These are phyloP conservation scores for Crithidia brevicula DNA, from an alignment of 208 protist genomes.

Conservation along the genomic window DNA sequence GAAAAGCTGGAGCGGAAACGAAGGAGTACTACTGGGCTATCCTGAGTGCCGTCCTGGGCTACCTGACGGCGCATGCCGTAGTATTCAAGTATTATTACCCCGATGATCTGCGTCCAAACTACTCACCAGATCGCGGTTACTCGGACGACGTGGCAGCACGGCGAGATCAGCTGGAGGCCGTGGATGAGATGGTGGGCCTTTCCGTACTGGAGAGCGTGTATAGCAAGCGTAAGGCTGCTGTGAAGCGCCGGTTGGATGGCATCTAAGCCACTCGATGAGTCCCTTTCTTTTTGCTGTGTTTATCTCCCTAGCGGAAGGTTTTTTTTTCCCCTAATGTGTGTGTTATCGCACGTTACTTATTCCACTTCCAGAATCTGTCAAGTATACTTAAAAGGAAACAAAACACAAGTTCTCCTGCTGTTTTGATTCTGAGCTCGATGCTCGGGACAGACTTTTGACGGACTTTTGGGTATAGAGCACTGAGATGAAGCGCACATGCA, in stretches of 20 bases:
- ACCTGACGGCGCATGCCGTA: constrained; percentile 74
- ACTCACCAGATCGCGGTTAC: constrained; percentile 84
- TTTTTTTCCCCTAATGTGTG: neutral
- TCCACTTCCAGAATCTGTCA: neutral
- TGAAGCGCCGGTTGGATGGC: constrained; percentile 48
- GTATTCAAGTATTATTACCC: constrained; percentile 87
- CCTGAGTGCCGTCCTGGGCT: constrained; percentile 70
- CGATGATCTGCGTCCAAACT: constrained; percentile 77
- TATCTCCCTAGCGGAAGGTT: neutral
- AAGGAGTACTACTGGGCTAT: constrained; percentile 89
- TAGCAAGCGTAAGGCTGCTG: constrained; percentile 64
- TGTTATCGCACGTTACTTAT: neutral
- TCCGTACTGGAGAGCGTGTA: constrained; percentile 82
- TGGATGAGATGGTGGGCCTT: constrained; percentile 84
- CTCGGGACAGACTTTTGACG: too few species aligned
- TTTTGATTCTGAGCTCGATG: too few species aligned
- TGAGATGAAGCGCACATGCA: too few species aligned
- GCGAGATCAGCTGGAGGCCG: constrained; percentile 57
- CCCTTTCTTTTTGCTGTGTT: neutral
- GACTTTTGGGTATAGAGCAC: too few species aligned
- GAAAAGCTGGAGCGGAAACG: constrained; percentile 67
- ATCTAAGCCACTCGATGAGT: neutral
- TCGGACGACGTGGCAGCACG: constrained; percentile 80
- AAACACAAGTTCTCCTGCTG: too few species aligned
- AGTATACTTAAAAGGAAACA: too few species aligned